Percentiles rank a stretch among this genome's conserved stretches.
Evolutionary conservation across 495 filamentous ascomycete species (phyloP).

Genomic region (Acidiella bohemica): DNA sequence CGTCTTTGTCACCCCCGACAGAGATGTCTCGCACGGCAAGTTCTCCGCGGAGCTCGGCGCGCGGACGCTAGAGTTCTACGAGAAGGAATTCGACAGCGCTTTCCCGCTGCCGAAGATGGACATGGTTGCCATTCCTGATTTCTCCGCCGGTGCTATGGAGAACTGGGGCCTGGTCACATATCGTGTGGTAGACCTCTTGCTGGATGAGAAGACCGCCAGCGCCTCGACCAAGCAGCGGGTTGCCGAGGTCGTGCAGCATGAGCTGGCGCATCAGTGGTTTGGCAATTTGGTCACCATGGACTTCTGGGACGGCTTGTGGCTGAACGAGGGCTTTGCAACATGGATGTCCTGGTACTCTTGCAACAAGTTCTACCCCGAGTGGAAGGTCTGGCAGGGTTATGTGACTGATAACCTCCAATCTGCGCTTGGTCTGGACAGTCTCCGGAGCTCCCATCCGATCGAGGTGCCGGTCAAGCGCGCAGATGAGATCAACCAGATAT

Average conservation of each 20-base stretch:
- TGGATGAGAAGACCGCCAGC: slow-evolving; percentile 82
- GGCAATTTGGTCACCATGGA: slow-evolving; percentile 99
- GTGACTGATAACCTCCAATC: slow-evolving; percentile 83
- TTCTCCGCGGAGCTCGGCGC: slow-evolving; percentile 60
- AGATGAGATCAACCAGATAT: slow-evolving; percentile 96
- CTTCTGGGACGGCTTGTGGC: slow-evolving; percentile 97
- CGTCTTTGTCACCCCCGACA: slow-evolving; percentile 51
- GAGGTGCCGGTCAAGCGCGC: slow-evolving; percentile 92
- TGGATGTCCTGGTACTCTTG: slow-evolving; percentile 67
- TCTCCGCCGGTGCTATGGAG: slow-evolving; percentile 92
- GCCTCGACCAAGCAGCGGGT: slow-evolving; percentile 88
- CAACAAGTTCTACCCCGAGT: slow-evolving; percentile 86
- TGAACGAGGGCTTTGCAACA: slow-evolving; percentile 96
- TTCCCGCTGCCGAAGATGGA: slow-evolving; percentile 84
- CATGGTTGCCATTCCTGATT: slow-evolving; percentile 94
- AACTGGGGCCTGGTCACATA: slow-evolving; percentile 98
- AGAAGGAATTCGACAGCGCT: slow-evolving; percentile 57
- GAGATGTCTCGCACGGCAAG: slow-evolving; percentile 51
- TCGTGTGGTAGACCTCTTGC: slow-evolving; percentile 76
- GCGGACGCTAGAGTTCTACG: slow-evolving; percentile 55
- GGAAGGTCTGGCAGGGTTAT: slow-evolving; percentile 97
- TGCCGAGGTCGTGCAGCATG: slow-evolving; percentile 90
- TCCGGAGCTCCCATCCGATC: slow-evolving; percentile 91
- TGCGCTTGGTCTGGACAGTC: slow-evolving; percentile 74
- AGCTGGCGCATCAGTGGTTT: slow-evolving; percentile 98